phyloP scores from a whole-genome alignment of 106 monocot species.

The Cymbidium sinense region DNA sequence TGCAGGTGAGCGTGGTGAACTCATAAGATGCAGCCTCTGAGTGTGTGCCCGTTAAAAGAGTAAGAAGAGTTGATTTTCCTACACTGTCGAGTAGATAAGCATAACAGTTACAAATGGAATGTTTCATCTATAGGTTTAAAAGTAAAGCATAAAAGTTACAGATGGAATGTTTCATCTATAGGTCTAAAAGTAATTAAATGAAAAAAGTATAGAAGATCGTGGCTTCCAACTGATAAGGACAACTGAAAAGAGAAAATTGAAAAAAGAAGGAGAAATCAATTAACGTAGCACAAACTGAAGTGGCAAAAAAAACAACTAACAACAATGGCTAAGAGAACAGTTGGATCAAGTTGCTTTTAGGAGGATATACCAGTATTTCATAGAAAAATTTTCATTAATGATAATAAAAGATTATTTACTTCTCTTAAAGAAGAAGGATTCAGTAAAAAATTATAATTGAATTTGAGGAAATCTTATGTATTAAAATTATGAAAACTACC shows the following conservation, averaged over 20 bases:
- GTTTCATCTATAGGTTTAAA: neutral
- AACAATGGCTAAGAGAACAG: neutral
- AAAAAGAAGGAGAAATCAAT: neutral
- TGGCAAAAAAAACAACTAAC: neutral
- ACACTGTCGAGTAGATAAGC: slow-evolving; percentile 48
- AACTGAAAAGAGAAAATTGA: neutral
- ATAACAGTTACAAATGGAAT: slow-evolving; percentile 2
- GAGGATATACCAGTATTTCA: neutral
- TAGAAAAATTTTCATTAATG: neutral
- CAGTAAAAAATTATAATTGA: neutral
- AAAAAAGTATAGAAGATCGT: neutral
- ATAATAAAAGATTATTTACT: neutral
- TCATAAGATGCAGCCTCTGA: slow-evolving; percentile 99
- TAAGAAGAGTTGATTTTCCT: slow-evolving; percentile 95
- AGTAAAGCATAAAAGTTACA: neutral
- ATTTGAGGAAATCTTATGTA: neutral
- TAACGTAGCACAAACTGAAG: neutral
- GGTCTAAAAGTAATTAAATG: neutral
- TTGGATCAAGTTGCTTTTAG: neutral
- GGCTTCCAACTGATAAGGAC: neutral
- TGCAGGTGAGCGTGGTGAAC: slow-evolving; percentile 97
- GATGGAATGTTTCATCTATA: neutral
- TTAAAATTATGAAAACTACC: neutral
- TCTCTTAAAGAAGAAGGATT: neutral
- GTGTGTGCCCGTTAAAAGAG: slow-evolving; percentile 89